A percentile compares a stretch with the other conserved stretches of the same genome.
These are phyloP conservation scores for Arthrobotrys sinensis DNA, from an alignment of 2,329 filamentous ascomycete species.

Conservation along the genomic window DNA sequence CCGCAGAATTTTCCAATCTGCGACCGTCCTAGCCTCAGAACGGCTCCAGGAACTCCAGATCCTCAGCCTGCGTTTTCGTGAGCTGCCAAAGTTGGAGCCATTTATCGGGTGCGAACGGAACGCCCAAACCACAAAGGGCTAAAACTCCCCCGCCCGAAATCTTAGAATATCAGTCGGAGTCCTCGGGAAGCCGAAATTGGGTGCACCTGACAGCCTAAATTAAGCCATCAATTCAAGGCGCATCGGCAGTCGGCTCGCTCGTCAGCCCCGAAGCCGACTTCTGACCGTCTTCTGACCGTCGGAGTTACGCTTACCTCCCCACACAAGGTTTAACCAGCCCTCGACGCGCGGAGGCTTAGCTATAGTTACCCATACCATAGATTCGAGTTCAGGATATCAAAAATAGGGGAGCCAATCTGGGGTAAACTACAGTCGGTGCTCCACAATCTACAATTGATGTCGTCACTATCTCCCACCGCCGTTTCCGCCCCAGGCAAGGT, in stretches of 20 bases:
- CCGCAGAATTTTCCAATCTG: constrained; percentile 23
- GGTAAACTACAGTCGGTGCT: not conserved
- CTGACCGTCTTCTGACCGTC: too few species aligned
- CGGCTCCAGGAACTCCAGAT: not conserved
- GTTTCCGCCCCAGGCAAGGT: constrained; percentile 97
- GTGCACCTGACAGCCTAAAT: not conserved
- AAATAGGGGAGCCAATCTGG: not conserved
- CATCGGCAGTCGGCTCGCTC: constrained; percentile 14
- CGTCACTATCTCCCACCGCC: constrained; percentile 67
- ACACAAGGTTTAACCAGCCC: not conserved
- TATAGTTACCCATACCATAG: too few species aligned
- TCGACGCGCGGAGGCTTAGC: not conserved
- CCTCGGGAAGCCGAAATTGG: constrained; percentile 18
- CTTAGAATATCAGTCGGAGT: not conserved
- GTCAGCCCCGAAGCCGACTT: constrained; percentile 20
- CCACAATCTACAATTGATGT: constrained; percentile 2
- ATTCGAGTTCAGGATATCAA: too few species aligned
- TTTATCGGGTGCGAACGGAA: constrained; percentile 45
- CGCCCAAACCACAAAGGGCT: not conserved
- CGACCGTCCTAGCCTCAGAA: constrained; percentile 12
- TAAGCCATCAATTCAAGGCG: not conserved
- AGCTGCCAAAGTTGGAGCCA: constrained; percentile 32
- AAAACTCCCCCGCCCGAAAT: not conserved
- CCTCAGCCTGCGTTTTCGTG: constrained; percentile 36
- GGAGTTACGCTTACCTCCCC: constrained; percentile 31